These are phyloP conservation scores for Ganoderma boninense DNA, from an alignment of 1,284 basidiomycete species.

Conservation along the genomic window DNA sequence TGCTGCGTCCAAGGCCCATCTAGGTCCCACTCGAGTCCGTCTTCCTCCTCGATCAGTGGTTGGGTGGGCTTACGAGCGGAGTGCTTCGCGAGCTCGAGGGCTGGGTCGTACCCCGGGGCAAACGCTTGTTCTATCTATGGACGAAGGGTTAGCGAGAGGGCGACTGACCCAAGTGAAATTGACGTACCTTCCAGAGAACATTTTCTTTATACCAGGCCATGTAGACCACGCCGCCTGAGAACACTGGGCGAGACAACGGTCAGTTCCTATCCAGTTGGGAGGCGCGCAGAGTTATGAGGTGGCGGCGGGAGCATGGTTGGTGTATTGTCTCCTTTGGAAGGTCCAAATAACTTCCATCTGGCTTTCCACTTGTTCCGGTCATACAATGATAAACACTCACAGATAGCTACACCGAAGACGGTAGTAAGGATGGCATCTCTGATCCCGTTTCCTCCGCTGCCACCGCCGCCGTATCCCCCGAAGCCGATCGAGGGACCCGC, in stretches of 20 bases:
- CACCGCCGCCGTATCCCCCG: conserved; percentile 10
- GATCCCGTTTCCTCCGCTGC: conserved; percentile 27
- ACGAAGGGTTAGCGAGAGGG: neutral
- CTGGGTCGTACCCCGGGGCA: conserved; percentile 76
- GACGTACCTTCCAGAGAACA: conserved; percentile 74
- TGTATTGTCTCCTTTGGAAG: neutral
- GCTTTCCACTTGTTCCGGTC: neutral
- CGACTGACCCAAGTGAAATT: conserved; percentile 11
- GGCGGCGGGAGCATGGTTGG: neutral
- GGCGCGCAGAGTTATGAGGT: neutral
- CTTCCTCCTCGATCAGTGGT: conserved; percentile 10
- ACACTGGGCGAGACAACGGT: conserved; percentile 50
- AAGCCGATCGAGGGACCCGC: conserved; percentile 26
- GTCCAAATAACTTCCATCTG: neutral
- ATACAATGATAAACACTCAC: conserved; percentile 17
- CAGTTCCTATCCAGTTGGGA: neutral
- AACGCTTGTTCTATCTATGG: conserved; percentile 71
- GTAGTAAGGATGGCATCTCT: conserved; percentile 29
- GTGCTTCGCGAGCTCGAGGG: conserved; percentile 72
- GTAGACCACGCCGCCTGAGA: conserved; percentile 77
- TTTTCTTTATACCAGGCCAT: conserved; percentile 83
- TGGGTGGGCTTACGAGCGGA: conserved; percentile 41
- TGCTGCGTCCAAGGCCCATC: conserved; percentile 63
- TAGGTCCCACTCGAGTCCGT: conserved; percentile 49
- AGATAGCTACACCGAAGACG: conserved; percentile 25